These are phyloP conservation scores for Arabidopsis suecica DNA, from an alignment of 345 rosid genomes.

Conservation along the genomic window DNA sequence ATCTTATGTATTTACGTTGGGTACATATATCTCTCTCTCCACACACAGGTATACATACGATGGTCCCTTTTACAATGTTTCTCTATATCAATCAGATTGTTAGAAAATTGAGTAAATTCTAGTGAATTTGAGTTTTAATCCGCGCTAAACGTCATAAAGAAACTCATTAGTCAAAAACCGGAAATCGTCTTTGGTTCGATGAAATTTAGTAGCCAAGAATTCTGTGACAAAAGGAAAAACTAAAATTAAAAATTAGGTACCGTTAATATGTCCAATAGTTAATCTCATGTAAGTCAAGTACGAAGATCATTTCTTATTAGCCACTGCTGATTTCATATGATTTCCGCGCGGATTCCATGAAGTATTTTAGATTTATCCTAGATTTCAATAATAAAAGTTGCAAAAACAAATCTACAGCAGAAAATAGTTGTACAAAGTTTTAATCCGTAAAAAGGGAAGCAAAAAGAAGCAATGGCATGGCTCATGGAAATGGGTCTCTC, in stretches of 20 bases:
- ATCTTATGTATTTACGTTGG: slow-evolving; percentile 22
- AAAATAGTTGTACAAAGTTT: background rate
- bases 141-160: background rate
- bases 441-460: slow-evolving; percentile 4
- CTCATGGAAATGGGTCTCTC: slow-evolving; percentile 20
- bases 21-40: slow-evolving; percentile 8
- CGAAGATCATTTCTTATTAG: background rate
- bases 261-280: background rate
- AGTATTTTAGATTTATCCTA: background rate
- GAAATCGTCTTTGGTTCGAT: background rate
- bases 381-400: background rate
- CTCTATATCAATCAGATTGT: background rate
- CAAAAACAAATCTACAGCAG: background rate
- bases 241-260: too few relatives aligned
- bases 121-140: background rate
- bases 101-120: background rate
- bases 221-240: background rate
- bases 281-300: slow-evolving; percentile 3
- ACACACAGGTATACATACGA: background rate
- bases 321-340: background rate
- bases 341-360: background rate
- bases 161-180: background rate
- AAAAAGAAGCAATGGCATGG: slow-evolving; percentile 1
- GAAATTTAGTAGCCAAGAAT: background rate
- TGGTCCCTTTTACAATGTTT: slow-evolving; percentile 11